A percentile compares a stretch with the other conserved stretches of the same genome.
Evolutionary conservation across 2,329 filamentous ascomycete genomes (phyloP).

Genomic region (Passalora sequoiae): DNA sequence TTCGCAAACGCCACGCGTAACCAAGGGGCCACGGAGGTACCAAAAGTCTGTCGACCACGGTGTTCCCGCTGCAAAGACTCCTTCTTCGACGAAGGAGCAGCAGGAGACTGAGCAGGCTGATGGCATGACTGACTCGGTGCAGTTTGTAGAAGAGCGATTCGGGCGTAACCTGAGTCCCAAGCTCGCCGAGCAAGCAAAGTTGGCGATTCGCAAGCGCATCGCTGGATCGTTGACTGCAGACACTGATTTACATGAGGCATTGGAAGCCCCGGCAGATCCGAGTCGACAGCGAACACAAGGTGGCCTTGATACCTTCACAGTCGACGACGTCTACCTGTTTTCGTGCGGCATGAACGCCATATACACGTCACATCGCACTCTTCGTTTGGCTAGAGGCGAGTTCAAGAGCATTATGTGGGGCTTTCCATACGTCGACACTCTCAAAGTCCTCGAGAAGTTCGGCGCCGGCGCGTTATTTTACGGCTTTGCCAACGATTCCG

Average conservation of each 20-base stretch:
- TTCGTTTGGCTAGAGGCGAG: slow-evolving; percentile 60
- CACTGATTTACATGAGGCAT: slow-evolving; percentile 58
- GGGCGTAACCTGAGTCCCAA: slow-evolving; percentile 81
- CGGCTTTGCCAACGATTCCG: slow-evolving; percentile 68
- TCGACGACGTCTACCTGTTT: slow-evolving; percentile 84
- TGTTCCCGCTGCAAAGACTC: slow-evolving; percentile 21
- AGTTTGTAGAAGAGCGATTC: slow-evolving; percentile 90
- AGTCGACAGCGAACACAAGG: slow-evolving; percentile 34
- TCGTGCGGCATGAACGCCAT: slow-evolving; percentile 94
- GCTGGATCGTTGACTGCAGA: slow-evolving; percentile 75
- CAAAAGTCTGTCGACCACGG: slow-evolving; percentile 55
- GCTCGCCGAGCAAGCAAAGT: slow-evolving; percentile 73
- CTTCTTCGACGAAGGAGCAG: slow-evolving; percentile 13
- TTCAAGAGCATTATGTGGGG: slow-evolving; percentile 83
- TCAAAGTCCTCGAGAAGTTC: slow-evolving; percentile 93
- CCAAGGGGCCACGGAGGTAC: slow-evolving; percentile 75
- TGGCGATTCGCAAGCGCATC: slow-evolving; percentile 81
- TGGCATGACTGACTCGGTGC: slow-evolving; percentile 61
- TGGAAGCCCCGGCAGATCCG: slow-evolving; percentile 41
- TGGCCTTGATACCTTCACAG: slow-evolving; percentile 59
- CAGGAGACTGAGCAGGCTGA: slow-evolving; percentile 24
- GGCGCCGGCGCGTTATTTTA: slow-evolving; percentile 86
- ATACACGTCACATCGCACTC: slow-evolving; percentile 74
- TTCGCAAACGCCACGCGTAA: slow-evolving; percentile 36
- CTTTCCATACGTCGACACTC: slow-evolving; percentile 95